Evolutionary conservation across 2,329 filamentous ascomycete species (phyloP).

Genomic region (Arachnopeziza araneosa): DNA sequence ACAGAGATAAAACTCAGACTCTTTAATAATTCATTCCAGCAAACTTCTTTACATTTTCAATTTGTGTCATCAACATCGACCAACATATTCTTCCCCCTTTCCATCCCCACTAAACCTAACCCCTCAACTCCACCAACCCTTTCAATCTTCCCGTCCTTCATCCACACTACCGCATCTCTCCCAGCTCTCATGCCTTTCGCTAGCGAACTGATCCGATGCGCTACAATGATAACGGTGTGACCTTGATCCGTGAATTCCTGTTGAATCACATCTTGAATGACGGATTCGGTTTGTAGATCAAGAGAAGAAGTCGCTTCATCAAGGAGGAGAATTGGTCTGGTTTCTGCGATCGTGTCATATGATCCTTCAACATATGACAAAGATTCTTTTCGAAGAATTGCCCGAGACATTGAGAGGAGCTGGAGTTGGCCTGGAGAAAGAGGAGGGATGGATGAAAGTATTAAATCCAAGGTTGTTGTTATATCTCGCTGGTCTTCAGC

Average conservation of each 20-base stretch:
- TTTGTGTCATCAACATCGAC: too few relatives aligned
- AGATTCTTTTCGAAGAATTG: conserved; percentile 33
- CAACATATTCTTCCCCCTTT: neutral
- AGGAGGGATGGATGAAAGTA: neutral
- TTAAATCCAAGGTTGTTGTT: neutral
- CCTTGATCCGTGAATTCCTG: conserved; percentile 27
- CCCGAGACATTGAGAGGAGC: conserved; percentile 36
- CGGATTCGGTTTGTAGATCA: conserved; percentile 31
- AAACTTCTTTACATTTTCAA: too few relatives aligned
- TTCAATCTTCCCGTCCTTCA: conserved; percentile 20
- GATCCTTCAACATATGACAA: neutral
- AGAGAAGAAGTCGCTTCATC: conserved; percentile 39
- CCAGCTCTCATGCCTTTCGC: conserved; percentile 21
- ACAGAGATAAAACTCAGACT: too few relatives aligned
- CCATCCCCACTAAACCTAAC: neutral
- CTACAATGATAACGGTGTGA: conserved; percentile 32
- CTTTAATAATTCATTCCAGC: too few relatives aligned
- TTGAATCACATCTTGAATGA: conserved; percentile 30
- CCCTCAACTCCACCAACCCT: neutral
- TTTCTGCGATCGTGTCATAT: neutral
- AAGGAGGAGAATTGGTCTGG: conserved; percentile 34
- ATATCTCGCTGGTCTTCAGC: neutral
- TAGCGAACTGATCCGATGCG: conserved; percentile 31
- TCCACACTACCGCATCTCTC: conserved; percentile 25
- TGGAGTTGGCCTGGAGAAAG: conserved; percentile 4